These are phyloP conservation scores for Gossypium aridum DNA, from an alignment of 441 rosid genomes.

Conservation along the genomic window DNA sequence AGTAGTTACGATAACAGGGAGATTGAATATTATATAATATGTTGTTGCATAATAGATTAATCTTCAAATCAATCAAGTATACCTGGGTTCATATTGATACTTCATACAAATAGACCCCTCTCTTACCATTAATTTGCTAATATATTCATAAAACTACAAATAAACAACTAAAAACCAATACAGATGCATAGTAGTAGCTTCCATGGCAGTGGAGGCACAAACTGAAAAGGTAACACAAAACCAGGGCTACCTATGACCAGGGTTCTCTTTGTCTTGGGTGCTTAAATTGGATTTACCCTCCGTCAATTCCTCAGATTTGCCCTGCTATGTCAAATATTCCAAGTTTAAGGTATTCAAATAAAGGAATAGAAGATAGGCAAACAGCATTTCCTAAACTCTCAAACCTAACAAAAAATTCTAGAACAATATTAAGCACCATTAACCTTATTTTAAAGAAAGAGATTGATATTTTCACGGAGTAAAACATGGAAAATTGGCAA, in stretches of 20 bases:
- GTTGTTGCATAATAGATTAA: not conserved
- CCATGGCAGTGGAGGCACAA: not conserved
- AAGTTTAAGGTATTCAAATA: constrained; percentile 4
- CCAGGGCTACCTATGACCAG: not conserved
- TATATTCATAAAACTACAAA: constrained; percentile 4
- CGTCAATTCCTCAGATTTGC: constrained; percentile 32
- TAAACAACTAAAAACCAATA: not conserved
- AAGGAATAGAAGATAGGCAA: not conserved
- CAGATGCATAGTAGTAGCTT: not conserved
- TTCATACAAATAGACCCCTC: not conserved
- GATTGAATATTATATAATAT: constrained; percentile 10
- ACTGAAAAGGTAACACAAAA: not conserved
- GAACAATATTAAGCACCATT: not conserved
- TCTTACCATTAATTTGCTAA: not conserved
- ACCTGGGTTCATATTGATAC: not conserved
- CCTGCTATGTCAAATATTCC: constrained; percentile 28
- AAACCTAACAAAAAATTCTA: not conserved
- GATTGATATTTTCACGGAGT: not conserved
- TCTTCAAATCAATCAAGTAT: not conserved
- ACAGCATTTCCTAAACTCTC: not conserved
- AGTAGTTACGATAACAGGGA: too few species aligned
- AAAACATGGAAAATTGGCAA: not conserved
- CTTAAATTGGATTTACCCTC: constrained; percentile 19
- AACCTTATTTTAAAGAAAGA: not conserved
- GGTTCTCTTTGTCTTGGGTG: constrained; percentile 8